phyloP scores from a whole-genome alignment of 179 eudicot genomes.

The Corrigiola litoralis region DNA sequence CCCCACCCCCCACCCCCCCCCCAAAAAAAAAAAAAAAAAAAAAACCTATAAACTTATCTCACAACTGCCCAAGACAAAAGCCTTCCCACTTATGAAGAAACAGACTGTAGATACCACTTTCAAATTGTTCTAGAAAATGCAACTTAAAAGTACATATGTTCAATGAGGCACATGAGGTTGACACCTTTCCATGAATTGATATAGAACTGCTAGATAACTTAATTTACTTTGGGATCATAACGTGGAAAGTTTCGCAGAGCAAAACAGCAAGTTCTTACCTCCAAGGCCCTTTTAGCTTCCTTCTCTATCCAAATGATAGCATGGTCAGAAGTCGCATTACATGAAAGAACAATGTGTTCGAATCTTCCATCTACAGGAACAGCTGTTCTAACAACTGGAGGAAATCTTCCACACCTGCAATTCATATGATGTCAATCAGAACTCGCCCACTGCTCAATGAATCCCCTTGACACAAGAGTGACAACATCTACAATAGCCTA shows the following conservation, averaged over 20 bases:
- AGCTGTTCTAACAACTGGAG: conserved; percentile 66
- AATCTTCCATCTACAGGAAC: conserved; percentile 76
- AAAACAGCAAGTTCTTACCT: conserved; percentile 25
- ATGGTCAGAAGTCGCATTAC: conserved; percentile 69
- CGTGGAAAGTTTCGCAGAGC: not conserved
- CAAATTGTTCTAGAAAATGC: too few relatives aligned
- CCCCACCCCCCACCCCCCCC: too few relatives aligned
- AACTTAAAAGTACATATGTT: too few relatives aligned
- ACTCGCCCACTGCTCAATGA: not conserved
- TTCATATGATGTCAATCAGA: not conserved
- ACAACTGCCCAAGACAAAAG: too few relatives aligned
- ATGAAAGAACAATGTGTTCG: conserved; percentile 65
- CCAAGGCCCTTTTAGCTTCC: conserved; percentile 55
- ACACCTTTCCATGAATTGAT: not conserved
- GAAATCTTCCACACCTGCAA: conserved; percentile 60
- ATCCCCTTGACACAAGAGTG: too few relatives aligned
- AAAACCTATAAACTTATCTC: too few relatives aligned
- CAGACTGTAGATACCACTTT: too few relatives aligned
- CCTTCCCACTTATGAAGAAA: too few relatives aligned
- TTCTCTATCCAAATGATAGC: conserved; percentile 60
- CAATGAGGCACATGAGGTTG: too few relatives aligned
- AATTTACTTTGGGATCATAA: not conserved
- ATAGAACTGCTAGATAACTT: not conserved
- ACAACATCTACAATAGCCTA: too few relatives aligned
- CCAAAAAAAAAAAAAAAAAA: too few relatives aligned